A percentile compares a stretch with the other conserved stretches of the same genome.
Conservation (phyloP, 2,329 filamentous ascomycete genomes). For the Cladobotryum protrusum region DNA sequence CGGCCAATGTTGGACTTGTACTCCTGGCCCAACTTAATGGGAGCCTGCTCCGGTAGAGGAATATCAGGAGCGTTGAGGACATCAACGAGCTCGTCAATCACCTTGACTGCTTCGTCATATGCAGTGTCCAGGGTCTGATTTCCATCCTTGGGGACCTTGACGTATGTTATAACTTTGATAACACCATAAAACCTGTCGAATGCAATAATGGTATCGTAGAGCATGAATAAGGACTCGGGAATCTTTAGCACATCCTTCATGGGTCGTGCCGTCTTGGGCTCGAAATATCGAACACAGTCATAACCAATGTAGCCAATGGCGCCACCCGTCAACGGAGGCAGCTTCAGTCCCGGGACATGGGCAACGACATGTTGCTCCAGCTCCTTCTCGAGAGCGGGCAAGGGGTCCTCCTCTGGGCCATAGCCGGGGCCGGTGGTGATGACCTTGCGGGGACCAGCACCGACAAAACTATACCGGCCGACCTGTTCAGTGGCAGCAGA, state of each 20-base stretch:
- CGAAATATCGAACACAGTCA: conserved; percentile 95
- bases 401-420: conserved; percentile 76
- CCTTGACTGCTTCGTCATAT: conserved; percentile 61
- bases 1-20: conserved; percentile 91
- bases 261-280: conserved; percentile 86
- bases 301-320: conserved; percentile 97
- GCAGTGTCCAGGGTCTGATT: conserved; percentile 45
- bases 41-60: conserved; percentile 68
- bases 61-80: conserved; percentile 69
- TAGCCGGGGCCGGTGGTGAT: conserved; percentile 83
- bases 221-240: conserved; percentile 93
- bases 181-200: conserved; percentile 93
- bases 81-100: conserved; percentile 61
- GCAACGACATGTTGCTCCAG: conserved; percentile 73
- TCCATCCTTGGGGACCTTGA: conserved; percentile 57
- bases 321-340: conserved; percentile 84
- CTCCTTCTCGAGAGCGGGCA: conserved; percentile 76
- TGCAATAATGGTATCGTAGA: conserved; percentile 89
- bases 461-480: conserved; percentile 92
- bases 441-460: conserved; percentile 71
- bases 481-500: conserved; percentile 91
- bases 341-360: conserved; percentile 70
- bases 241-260: conserved; percentile 85
- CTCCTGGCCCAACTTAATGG: conserved; percentile 66
- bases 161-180: conserved; percentile 88